Conservation (phyloP, 352 stramenopile species). For the Phytophthora cryptogea region DNA sequence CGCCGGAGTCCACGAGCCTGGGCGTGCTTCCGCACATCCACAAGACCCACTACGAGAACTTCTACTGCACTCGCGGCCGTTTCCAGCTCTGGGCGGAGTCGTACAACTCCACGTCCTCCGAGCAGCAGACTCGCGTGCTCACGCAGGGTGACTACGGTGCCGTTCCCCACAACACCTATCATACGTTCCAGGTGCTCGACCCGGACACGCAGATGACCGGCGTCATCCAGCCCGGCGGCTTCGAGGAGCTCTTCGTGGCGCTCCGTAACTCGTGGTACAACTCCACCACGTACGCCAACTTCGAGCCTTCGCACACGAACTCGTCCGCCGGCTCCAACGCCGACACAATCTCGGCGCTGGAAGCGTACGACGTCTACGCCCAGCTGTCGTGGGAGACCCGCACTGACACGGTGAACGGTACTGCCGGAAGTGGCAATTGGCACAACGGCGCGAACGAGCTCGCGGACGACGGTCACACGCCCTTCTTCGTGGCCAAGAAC, state of each 20-base stretch:
- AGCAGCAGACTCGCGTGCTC: slow-evolving; percentile 52
- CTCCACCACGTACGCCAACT: slow-evolving; percentile 48
- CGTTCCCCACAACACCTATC: slow-evolving; percentile 63
- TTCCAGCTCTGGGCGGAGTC: slow-evolving; percentile 56
- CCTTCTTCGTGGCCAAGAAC: slow-evolving; percentile 64
- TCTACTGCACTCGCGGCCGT: slow-evolving; percentile 57
- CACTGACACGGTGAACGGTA: slow-evolving; percentile 46
- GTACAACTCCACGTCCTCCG: slow-evolving; percentile 21
- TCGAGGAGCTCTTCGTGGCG: slow-evolving; percentile 59
- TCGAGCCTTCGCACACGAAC: slow-evolving; percentile 37
- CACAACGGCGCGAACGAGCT: slow-evolving; percentile 56
- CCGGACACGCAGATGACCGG: slow-evolving; percentile 63
- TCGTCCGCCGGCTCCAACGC: slow-evolving; percentile 37
- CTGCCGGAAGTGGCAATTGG: slow-evolving; percentile 50
- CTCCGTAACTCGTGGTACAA: slow-evolving; percentile 49
- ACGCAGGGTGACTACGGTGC: slow-evolving; percentile 58
- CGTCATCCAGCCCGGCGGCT: slow-evolving; percentile 56
- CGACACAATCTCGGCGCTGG: slow-evolving; percentile 44
- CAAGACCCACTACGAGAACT: slow-evolving; percentile 66
- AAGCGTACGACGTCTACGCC: slow-evolving; percentile 54
- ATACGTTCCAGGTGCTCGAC: slow-evolving; percentile 60
- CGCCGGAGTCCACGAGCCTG: slow-evolving; percentile 48
- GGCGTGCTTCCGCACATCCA: slow-evolving; percentile 60
- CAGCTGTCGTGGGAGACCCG: slow-evolving; percentile 48
- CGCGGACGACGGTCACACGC: slow-evolving; percentile 43